These are phyloP conservation scores for Rhizopogon vulgaris DNA, from an alignment of 768 basidiomycete species.

Conservation along the genomic window DNA sequence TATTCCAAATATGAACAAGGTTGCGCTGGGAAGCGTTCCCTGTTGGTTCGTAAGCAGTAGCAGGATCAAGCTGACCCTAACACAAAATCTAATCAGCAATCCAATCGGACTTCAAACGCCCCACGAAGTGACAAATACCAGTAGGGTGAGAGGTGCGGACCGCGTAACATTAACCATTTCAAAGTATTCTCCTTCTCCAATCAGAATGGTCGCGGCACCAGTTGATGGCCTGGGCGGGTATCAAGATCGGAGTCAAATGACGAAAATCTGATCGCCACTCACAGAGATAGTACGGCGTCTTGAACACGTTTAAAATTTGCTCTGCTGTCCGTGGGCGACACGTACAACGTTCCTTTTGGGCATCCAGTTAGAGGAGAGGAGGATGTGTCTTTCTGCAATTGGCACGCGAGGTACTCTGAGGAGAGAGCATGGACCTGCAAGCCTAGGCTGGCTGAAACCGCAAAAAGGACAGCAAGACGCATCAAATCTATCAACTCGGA, in stretches of 20 bases:
- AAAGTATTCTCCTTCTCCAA: slow-evolving; percentile 53
- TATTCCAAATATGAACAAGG: slow-evolving; percentile 50
- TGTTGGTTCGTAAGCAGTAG: slow-evolving; percentile 30
- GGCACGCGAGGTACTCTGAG: slow-evolving; percentile 41
- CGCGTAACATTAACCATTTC: slow-evolving; percentile 56
- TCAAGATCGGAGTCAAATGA: neutral
- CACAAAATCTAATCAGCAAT: neutral
- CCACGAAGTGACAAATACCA: slow-evolving; percentile 31
- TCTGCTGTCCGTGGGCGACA: slow-evolving; percentile 40
- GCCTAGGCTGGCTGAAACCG: slow-evolving; percentile 1
- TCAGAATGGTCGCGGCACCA: slow-evolving; percentile 41
- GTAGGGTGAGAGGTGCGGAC: slow-evolving; percentile 45
- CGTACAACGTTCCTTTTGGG: slow-evolving; percentile 53
- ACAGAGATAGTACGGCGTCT: slow-evolving; percentile 52
- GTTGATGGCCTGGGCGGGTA: slow-evolving; percentile 31
- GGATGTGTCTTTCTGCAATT: slow-evolving; percentile 38
- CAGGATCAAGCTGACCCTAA: slow-evolving; percentile 45
- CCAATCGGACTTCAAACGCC: slow-evolving; percentile 2
- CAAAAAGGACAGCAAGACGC: neutral
- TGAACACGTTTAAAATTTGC: slow-evolving; percentile 48
- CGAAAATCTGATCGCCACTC: slow-evolving; percentile 7
- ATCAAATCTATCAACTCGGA: neutral
- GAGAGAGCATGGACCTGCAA: slow-evolving; percentile 31
- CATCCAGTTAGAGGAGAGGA: slow-evolving; percentile 46
- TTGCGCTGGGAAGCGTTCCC: slow-evolving; percentile 40